Evolutionary conservation across 257 asterid genomes (phyloP).

Genomic region (Nicotiana undulata): DNA sequence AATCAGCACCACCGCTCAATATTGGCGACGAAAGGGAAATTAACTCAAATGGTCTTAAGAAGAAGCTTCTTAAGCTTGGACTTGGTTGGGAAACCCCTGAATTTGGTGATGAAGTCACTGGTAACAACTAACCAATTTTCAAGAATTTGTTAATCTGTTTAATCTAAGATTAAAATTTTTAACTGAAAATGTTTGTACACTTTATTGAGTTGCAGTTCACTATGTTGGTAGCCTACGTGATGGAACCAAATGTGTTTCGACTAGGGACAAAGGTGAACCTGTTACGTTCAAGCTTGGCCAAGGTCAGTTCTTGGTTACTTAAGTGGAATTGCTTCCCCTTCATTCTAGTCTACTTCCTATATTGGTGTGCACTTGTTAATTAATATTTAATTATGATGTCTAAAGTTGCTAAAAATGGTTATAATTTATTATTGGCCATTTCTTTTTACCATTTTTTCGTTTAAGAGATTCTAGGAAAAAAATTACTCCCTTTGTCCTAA

Average conservation of each 20-base stretch:
- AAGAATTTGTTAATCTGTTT: not conserved
- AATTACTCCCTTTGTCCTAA: too few species aligned
- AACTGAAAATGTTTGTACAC: not conserved
- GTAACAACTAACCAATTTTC: constrained; percentile 15
- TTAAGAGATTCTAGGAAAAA: not conserved
- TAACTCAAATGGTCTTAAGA: constrained; percentile 41
- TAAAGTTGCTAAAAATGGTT: not conserved
- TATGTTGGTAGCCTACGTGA: constrained; percentile 49
- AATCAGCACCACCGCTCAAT: constrained; percentile 65
- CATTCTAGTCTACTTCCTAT: not conserved
- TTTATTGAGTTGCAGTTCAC: constrained; percentile 41
- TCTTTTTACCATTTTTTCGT: not conserved
- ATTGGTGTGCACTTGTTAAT: not conserved
- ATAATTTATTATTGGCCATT: not conserved
- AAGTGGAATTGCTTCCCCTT: not conserved
- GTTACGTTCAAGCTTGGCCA: constrained; percentile 48
- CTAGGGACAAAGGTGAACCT: constrained; percentile 35
- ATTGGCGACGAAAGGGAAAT: constrained; percentile 61
- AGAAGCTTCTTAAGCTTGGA: constrained; percentile 53
- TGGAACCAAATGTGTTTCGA: constrained; percentile 42
- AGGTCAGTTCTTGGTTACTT: constrained; percentile 26
- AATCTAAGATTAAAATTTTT: not conserved
- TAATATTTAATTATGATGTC: not conserved
- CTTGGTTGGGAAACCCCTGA: constrained; percentile 55
- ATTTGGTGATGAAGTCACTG: constrained; percentile 50